A percentile compares a stretch with the other conserved stretches of the same genome.
Conservation (phyloP, 768 basidiomycete species). For the Trametes meyenii region DNA sequence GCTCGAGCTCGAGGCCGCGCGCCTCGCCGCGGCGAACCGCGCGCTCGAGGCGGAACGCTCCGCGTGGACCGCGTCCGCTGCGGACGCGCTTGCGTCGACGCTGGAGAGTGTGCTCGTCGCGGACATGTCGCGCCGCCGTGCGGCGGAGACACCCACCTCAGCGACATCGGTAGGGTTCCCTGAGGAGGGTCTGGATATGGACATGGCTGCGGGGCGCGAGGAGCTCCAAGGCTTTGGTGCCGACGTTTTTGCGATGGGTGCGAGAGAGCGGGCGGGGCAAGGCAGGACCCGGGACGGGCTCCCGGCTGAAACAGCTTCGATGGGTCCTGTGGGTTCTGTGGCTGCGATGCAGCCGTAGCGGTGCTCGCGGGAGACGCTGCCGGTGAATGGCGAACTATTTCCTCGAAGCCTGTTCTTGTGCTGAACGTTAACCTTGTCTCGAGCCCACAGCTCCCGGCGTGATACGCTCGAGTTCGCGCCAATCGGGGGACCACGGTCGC, state of each 20-base stretch:
- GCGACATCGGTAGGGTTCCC: not conserved
- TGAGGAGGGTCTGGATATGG: not conserved
- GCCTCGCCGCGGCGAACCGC: conserved; percentile 20
- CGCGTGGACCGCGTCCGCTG: conserved; percentile 22
- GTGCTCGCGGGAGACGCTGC: not conserved
- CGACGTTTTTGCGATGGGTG: not conserved
- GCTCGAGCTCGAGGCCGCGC: conserved; percentile 33
- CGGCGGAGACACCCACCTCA: conserved; percentile 1
- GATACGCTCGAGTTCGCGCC: not conserved
- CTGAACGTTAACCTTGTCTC: not conserved
- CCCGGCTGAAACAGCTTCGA: not conserved
- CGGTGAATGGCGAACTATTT: not conserved
- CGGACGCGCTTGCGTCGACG: conserved; percentile 21
- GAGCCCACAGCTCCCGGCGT: not conserved
- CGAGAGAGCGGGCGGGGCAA: not conserved
- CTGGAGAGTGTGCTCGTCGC: conserved; percentile 16
- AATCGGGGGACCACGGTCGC: not conserved
- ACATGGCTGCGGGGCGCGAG: not conserved
- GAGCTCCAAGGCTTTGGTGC: not conserved
- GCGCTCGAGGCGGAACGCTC: conserved; percentile 21
- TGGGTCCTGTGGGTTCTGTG: not conserved
- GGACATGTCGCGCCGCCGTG: conserved; percentile 10
- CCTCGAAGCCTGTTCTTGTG: not conserved
- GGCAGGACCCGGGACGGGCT: not conserved
- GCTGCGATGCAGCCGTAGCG: conserved; percentile 1